Evolutionary conservation across 2,329 filamentous ascomycete genomes (phyloP).

Genomic region (Rugonectria rugulosa): DNA sequence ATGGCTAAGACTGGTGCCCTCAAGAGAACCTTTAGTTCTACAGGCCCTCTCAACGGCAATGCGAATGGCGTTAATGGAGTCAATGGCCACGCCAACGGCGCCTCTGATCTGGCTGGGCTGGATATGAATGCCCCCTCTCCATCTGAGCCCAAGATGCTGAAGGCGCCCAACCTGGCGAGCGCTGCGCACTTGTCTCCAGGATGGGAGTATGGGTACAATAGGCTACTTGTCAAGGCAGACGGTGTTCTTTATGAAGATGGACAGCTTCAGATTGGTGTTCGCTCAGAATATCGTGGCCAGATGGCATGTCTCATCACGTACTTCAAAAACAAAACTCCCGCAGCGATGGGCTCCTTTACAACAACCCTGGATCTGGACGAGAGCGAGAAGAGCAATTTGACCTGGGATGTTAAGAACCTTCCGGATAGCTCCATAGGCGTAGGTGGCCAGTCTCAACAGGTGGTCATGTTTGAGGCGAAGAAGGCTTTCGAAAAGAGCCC

Average conservation of each 20-base stretch:
- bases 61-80: constrained; percentile 57
- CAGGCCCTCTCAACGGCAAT: constrained; percentile 59
- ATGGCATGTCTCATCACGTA: constrained; percentile 96
- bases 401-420: constrained; percentile 86
- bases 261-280: constrained; percentile 89
- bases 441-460: constrained; percentile 85
- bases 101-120: constrained; percentile 78
- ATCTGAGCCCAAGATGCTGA: constrained; percentile 64
- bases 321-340: constrained; percentile 92
- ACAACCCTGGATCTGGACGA: constrained; percentile 88
- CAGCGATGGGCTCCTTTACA: constrained; percentile 87
- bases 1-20: constrained; percentile 83
- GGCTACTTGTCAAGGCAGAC: constrained; percentile 79
- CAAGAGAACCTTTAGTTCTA: constrained; percentile 82
- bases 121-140: constrained; percentile 73
- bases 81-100: constrained; percentile 59
- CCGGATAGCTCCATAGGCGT: constrained; percentile 82
- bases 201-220: constrained; percentile 91
- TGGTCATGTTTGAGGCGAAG: constrained; percentile 91
- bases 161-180: constrained; percentile 85
- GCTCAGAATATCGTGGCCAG: constrained; percentile 94
- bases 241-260: constrained; percentile 94
- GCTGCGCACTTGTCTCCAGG: constrained; percentile 92
- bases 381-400: constrained; percentile 70
- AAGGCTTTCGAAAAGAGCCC: constrained; percentile 83